Evolutionary conservation across 1,284 basidiomycete genomes (phyloP), one percentile per base, ranked within the genome.

Genomic region (Mycena citricolor): DNA sequence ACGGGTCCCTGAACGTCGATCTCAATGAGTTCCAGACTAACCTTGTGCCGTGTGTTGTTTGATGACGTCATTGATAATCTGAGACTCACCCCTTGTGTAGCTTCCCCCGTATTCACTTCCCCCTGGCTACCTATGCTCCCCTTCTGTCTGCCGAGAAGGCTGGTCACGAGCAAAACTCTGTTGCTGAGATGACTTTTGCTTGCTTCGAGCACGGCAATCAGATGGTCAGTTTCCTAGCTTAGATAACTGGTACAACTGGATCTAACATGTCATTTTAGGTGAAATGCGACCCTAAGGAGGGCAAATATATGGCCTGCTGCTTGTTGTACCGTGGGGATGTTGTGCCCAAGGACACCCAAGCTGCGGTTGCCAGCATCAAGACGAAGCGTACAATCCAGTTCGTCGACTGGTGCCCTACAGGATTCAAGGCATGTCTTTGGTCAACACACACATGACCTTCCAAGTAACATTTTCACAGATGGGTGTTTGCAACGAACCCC

Each of bases 21-120:
- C 69, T 99, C 58, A 94, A 91, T 70, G 94, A 99, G 74, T 98
- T 99, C 83, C 95, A 98, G 76, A 97, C 94, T 54, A 97, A 97
- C 73, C 73, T 97, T 66, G 94, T 97, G 45, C 94, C 91, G 82
- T 90, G 58, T 69, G 87, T 77, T 8, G 20, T 33, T 14, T 37
- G 29, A 12, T 32, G n/a, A 35, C 39, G 39, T 36, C 41, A 17
- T 37, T 37, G 20, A 23, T 36, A 26, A 28, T 32, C 32, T 42
- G 41, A 39, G 46, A 49, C 40, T 55, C 44, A 14, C 48, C 50
- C 28, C 28, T 23, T 29, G 6, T 17, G 21, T 50, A 90, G 88
- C 37, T 94, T 94, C 85, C 92, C 92, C 45, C 90, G 95, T 67
- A 98, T 98, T 56, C 95, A 99, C 70, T 98, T 97, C 86, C 94